phyloP scores from a whole-genome alignment of 176 grass and related monocot genomes.

The Rhipidocladum racemiflorum region DNA sequence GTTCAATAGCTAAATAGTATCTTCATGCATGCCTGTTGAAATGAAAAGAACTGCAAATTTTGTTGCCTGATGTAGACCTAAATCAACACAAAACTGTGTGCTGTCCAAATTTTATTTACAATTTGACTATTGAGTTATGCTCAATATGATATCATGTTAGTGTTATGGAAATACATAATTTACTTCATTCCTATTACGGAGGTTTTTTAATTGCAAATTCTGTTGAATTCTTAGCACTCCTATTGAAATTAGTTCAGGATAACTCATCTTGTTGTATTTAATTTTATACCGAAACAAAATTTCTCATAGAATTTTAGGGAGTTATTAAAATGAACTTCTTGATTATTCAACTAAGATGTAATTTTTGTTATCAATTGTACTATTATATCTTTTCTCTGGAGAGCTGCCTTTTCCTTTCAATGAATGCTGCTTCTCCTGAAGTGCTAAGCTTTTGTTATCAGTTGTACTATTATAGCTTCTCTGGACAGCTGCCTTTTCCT shows the following conservation, averaged over 20 bases:
- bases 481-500: background rate
- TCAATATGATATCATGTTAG: background rate
- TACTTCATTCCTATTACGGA: background rate
- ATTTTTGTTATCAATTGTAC: background rate
- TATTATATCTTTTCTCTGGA: background rate
- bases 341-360: background rate
- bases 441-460: background rate
- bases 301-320: background rate
- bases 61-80: background rate
- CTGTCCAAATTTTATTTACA: background rate
- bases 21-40: conserved; percentile 9
- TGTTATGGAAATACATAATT: background rate
- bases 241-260: background rate
- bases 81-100: background rate
- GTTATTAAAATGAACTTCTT: background rate
- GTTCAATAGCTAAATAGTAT: background rate
- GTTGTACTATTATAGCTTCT: background rate
- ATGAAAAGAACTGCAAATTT: background rate
- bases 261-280: background rate
- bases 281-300: background rate
- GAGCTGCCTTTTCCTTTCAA: background rate
- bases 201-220: background rate
- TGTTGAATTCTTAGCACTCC: background rate
- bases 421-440: background rate
- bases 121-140: background rate